Conservation (phyloP, 2,329 filamentous ascomycete genomes). For the Nectriaceae sp. region DNA sequence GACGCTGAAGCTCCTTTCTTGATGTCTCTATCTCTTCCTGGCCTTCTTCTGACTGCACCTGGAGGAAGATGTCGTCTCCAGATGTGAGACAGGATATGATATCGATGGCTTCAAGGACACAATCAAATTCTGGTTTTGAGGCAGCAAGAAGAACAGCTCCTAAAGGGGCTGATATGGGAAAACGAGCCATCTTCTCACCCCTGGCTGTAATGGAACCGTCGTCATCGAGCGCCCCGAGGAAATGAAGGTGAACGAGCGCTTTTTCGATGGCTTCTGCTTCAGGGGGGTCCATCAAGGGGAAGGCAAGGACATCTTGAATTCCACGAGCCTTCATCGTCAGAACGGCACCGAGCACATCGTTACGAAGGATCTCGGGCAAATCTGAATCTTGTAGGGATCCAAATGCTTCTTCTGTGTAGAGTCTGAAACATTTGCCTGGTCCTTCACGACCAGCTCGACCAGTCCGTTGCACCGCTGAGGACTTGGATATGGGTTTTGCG, state of each 20-base stretch:
- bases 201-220: slow-evolving; percentile 71
- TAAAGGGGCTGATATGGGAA: slow-evolving; percentile 80
- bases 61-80: slow-evolving; percentile 64
- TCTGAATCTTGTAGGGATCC: slow-evolving; percentile 70
- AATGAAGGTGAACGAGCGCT: slow-evolving; percentile 76
- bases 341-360: slow-evolving; percentile 82
- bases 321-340: slow-evolving; percentile 93
- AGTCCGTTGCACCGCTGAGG: slow-evolving; percentile 86
- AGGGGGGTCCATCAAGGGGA: slow-evolving; percentile 84
- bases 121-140: slow-evolving; percentile 67
- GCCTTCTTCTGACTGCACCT: slow-evolving; percentile 58
- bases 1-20: slow-evolving; percentile 59
- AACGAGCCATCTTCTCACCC: slow-evolving; percentile 76
- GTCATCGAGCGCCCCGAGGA: slow-evolving; percentile 74
- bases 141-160: slow-evolving; percentile 84
- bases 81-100: slow-evolving; percentile 69
- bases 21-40: slow-evolving; percentile 54
- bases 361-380: slow-evolving; percentile 85
- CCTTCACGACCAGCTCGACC: slow-evolving; percentile 93
- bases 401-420: slow-evolving; percentile 84
- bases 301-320: slow-evolving; percentile 76
- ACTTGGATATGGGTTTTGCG: slow-evolving; percentile 88
- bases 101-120: slow-evolving; percentile 81
- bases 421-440: slow-evolving; percentile 82
- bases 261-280: slow-evolving; percentile 77